Conservation (phyloP, 495 filamentous ascomycete species). For the Aspergillus ostianus region DNA sequence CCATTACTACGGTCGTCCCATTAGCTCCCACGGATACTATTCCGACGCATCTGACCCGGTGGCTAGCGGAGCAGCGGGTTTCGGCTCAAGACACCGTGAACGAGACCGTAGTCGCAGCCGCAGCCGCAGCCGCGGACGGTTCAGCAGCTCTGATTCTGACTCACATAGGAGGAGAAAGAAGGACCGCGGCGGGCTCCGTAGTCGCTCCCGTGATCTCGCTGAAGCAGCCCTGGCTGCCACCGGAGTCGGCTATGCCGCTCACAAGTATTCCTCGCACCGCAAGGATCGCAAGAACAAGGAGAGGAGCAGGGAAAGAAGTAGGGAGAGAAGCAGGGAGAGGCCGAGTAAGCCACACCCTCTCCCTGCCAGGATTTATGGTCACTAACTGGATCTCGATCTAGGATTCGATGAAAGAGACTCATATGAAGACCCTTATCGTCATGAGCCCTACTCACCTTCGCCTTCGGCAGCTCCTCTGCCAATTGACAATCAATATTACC, state of each 20-base stretch:
- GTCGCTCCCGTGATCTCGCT: constrained; percentile 63
- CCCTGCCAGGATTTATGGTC: constrained; percentile 1
- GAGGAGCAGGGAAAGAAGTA: constrained; percentile 25
- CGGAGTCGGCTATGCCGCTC: constrained; percentile 75
- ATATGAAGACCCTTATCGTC: constrained; percentile 45
- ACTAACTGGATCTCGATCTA: constrained; percentile 19
- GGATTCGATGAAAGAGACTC: constrained; percentile 38
- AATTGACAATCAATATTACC: constrained; percentile 38
- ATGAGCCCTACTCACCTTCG: constrained; percentile 40
- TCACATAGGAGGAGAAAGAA: constrained; percentile 37
- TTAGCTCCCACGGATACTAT: constrained; percentile 41
- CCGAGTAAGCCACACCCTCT: constrained; percentile 18
- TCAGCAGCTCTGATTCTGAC: constrained; percentile 44
- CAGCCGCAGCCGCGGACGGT: constrained; percentile 41
- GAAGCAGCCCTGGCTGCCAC: constrained; percentile 67
- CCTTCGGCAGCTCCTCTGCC: constrained; percentile 24
- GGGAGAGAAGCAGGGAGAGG: constrained; percentile 31
- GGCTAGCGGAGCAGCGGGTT: constrained; percentile 17
- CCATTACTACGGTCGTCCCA: constrained; percentile 50
- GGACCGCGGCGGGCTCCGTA: constrained; percentile 54
- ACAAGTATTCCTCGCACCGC: constrained; percentile 56
- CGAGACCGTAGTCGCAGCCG: constrained; percentile 36
- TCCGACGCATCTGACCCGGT: constrained; percentile 36
- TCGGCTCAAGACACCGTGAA: constrained; percentile 29
- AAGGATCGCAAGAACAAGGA: constrained; percentile 58